phyloP scores from a whole-genome alignment of 139 green algal genomes.

The Closterium sp. region DNA sequence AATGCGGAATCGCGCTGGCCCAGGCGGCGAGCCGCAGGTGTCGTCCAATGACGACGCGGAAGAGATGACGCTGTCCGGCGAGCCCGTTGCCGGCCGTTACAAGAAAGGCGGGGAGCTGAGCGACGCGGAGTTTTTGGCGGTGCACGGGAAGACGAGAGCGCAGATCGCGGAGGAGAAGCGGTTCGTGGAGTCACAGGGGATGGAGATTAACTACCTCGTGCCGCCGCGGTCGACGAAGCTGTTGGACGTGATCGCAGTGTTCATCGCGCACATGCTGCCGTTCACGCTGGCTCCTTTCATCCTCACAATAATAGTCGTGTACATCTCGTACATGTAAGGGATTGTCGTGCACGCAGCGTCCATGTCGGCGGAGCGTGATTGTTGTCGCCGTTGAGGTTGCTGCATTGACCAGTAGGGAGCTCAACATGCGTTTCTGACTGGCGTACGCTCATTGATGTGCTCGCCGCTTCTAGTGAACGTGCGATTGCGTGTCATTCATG shows the following conservation, averaged over 20 bases:
- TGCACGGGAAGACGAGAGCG: neutral
- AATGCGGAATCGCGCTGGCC: neutral
- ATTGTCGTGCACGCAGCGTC: neutral
- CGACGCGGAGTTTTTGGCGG: neutral
- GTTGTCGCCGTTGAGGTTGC: neutral
- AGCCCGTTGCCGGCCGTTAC: neutral
- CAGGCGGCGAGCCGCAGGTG: neutral
- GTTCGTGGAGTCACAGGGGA: neutral
- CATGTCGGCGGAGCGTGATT: neutral
- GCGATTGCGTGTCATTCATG: neutral
- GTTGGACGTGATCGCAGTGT: conserved; percentile 29
- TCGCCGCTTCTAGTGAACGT: neutral
- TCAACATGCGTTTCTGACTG: neutral
- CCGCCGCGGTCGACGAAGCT: conserved; percentile 20
- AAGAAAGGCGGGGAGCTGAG: neutral
- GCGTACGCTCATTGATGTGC: neutral
- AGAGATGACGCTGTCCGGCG: neutral
- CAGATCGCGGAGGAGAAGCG: neutral
- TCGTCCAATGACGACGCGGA: neutral
- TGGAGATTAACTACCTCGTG: conserved; percentile 13
- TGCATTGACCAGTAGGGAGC: neutral
- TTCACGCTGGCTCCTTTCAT: conserved; percentile 25
- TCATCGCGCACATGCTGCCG: conserved; percentile 42
- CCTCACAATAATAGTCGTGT: neutral
- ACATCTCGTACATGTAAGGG: neutral